Evolutionary conservation across 176 grass and related monocot species (phyloP).

Genomic region (Guadua angustifolia): DNA sequence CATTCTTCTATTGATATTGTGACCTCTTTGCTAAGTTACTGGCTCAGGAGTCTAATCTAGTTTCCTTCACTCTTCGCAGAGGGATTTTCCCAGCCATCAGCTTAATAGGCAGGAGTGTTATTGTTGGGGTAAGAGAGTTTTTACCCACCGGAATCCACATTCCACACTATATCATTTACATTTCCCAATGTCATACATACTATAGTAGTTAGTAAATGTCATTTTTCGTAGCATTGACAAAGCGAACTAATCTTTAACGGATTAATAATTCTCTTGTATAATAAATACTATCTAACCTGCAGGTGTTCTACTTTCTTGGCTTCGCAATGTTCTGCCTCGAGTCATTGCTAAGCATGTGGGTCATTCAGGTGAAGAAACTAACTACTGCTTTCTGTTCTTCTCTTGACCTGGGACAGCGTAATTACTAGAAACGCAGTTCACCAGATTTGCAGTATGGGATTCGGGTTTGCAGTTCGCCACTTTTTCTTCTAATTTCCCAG

Average conservation of each 20-base stretch:
- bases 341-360: slow-evolving; percentile 67
- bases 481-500: no score
- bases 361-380: slow-evolving; percentile 64
- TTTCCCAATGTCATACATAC: background rate
- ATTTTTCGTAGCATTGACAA: slow-evolving; percentile 10
- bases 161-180: background rate
- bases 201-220: background rate
- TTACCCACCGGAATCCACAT: background rate
- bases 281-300: slow-evolving; percentile 5
- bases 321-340: slow-evolving; percentile 68
- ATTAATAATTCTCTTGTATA: background rate
- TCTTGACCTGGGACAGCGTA: background rate
- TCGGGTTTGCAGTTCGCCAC: no score
- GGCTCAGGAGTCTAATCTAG: background rate
- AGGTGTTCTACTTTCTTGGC: slow-evolving; percentile 76
- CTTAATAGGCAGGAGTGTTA: slow-evolving; percentile 51
- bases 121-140: slow-evolving; percentile 65
- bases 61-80: slow-evolving; percentile 36
- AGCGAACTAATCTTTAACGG: background rate
- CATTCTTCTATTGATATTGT: background rate
- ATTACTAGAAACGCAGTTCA: no score
- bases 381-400: background rate
- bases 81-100: slow-evolving; percentile 67
- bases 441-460: no score
- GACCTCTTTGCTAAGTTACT: background rate